Evolutionary conservation across 163 green algal species (phyloP), one percentile per base, ranked within the genome.

Genomic region (Scenedesmus sp.): DNA sequence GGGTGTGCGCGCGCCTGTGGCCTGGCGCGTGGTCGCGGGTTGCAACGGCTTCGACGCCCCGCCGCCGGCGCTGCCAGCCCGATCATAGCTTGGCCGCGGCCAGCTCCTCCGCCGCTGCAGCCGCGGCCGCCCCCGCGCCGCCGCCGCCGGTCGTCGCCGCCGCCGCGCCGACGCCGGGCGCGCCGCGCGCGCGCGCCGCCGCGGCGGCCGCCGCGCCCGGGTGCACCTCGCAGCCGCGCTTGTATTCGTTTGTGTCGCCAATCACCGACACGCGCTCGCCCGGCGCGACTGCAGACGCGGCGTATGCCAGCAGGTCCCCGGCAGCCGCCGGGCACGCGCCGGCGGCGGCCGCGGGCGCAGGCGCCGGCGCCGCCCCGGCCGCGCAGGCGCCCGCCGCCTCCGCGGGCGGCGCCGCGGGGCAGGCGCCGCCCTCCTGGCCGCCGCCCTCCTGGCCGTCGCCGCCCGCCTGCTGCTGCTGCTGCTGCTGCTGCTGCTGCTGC

Each of bases 181-280:
- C 15, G 4, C 48, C 51, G 31, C 11, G 3, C 13, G 33, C 42
- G 48, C 50, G 20, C 63, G 39, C n/a, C 31, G 31, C 4, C 63
- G 34, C 4, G 20, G 36, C 63, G 42, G 26, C 44, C 39, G 28
- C n/a, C n/a, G n/a, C n/a, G 47, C 36, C 24, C 39, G 73, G 47
- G 5, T 47, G 75, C 48, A 80, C 50, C 36, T 80, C 69, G n/a
- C 78, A 84, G 13, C 78, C 63, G 14, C 71, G 63, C 60, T 84
- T 84, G 78, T 76, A 84, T 6, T 44, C 51, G 6, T 28, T 42
- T 11, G 75, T 54, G 47, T 80, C 60, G 6, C 28, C 14, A 29
- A 84, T 24, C 60, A 84, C 15, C 69, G 63, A n/a, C 14, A 84
- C 63, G 3, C 18, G 2, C 60, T 84, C 67, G 0, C 69, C 78